Base-by-base conservation (phyloP, 2,329 filamentous ascomycete genomes). In the Pseudogymnoascus sp. region DNA sequence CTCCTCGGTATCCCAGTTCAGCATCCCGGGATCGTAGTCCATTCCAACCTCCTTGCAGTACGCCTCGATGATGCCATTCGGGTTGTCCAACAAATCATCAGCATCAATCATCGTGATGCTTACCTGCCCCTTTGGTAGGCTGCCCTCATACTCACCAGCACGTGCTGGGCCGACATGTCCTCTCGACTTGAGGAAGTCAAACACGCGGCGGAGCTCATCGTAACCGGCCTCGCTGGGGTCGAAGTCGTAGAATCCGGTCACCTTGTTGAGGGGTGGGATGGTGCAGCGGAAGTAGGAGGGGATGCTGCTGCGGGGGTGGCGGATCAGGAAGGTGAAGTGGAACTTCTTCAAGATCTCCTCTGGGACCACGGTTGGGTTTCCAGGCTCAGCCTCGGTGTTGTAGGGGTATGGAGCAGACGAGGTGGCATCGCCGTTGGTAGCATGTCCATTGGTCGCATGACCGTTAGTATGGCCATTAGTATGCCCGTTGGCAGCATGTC, bases 241-340 rank as follows among this genome's bases (percentile, higher is more conserved):
- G 80, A 96, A 97, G 72, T 91, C 79, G 75, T 88, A 81, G 79
- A 96, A 97, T 7, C 91, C 91, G 0, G 93, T 97, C 66, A 91
- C 77, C 56, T 88, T 80, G 72, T 89, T 86, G 63, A 97, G 82
- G 0, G 95, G 95, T 13, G 95, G 93, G 62, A 96, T 84, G 60
- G 91, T 96, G 83, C 93, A 97, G 69, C 93, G 89, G 82, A 89
- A 96, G 80, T 93, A 97, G 56, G 91, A 96, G 7, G 95, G 95
- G 68, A 97, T 93, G 70, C 90, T 89, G 73, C 86, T 87, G 70
- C 91, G 87, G n/a, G 95, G 95, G 75, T 97, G 92, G 64, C 95
- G 93, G 80, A 99, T 97, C 67, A 97, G 83, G 78, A 99, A 97
- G 21, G 93, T 91, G 78, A 93, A 97, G 76, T 97, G 92, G 78